Percentiles rank a stretch among this genome's conserved stretches.
Conservation (phyloP, 495 filamentous ascomycete genomes). For the Penicillium tannophilum region DNA sequence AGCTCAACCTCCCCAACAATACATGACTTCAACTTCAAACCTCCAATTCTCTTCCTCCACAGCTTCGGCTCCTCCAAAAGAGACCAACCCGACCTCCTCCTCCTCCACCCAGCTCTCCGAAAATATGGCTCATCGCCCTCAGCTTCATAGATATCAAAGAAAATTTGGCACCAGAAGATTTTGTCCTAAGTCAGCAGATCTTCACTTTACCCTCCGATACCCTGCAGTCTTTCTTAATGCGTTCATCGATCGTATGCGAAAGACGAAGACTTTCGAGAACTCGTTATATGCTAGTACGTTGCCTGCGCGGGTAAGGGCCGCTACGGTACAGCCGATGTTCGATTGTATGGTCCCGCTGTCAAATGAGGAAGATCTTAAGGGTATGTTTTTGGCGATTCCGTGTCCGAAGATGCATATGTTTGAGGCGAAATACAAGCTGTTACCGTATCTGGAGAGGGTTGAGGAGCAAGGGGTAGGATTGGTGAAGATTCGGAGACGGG, state of each 20-base stretch:
- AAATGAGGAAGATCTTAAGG: conserved; percentile 25
- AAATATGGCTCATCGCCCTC: too few relatives aligned
- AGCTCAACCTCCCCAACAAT: too few relatives aligned
- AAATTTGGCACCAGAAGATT: conserved; percentile 36
- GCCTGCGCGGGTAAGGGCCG: conserved; percentile 20
- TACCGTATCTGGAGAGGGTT: conserved; percentile 28
- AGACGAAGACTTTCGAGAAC: conserved; percentile 17
- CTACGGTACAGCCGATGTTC: conserved; percentile 27
- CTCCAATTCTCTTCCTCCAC: too few relatives aligned
- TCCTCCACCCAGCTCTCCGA: too few relatives aligned
- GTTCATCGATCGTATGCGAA: conserved; percentile 28
- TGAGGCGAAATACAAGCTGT: conserved; percentile 24
- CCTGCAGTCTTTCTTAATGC: conserved; percentile 26
- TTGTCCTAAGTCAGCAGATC: conserved; percentile 34
- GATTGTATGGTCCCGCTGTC: conserved; percentile 33
- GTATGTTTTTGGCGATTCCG: conserved; percentile 22
- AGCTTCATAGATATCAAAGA: conserved; percentile 39
- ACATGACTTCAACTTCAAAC: too few relatives aligned
- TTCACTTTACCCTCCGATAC: conserved; percentile 25
- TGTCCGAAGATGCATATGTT: conserved; percentile 35
- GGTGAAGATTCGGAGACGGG: conserved; percentile 28
- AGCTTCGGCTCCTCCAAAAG: too few relatives aligned
- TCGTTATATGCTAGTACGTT: conserved; percentile 30
- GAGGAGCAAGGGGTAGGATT: conserved; percentile 29
- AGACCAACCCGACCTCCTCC: too few relatives aligned